Evolutionary conservation across 2,329 filamentous ascomycete species (phyloP).

Genomic region (Cercospora citrullina): DNA sequence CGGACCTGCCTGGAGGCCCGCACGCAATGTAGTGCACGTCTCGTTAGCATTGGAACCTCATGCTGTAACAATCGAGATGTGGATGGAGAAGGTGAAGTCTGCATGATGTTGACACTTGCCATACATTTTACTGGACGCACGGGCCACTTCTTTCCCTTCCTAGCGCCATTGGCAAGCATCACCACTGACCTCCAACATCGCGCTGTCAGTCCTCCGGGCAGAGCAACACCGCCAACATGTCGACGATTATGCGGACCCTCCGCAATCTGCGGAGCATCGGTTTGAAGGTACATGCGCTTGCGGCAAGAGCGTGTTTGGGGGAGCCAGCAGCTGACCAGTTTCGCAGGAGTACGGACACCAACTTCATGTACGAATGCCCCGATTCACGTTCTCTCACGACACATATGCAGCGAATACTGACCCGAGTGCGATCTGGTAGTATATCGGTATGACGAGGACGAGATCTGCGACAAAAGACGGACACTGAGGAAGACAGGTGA

Average conservation of each 20-base stretch:
- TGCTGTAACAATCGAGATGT: conserved; percentile 10
- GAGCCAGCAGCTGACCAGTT: conserved; percentile 39
- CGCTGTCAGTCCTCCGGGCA: conserved; percentile 16
- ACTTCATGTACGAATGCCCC: conserved; percentile 70
- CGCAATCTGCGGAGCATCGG: conserved; percentile 85
- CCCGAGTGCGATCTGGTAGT: conserved; percentile 29
- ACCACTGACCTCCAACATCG: conserved; percentile 7
- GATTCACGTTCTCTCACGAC: conserved; percentile 14
- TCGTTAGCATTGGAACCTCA: conserved; percentile 33
- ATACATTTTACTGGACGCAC: not conserved
- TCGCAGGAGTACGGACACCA: conserved; percentile 84
- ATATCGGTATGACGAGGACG: conserved; percentile 37
- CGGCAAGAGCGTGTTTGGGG: not conserved
- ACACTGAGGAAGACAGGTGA: conserved; percentile 64
- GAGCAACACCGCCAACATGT: conserved; percentile 63
- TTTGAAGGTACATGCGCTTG: conserved; percentile 67
- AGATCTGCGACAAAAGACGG: not conserved
- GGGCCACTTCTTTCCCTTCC: not conserved
- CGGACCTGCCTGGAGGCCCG: conserved; percentile 23
- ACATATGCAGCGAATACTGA: conserved; percentile 22
- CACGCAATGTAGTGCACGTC: conserved; percentile 32
- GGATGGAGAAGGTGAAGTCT: conserved; percentile 1
- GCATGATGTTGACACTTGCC: not conserved
- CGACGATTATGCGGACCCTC: conserved; percentile 82
- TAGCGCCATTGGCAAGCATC: conserved; percentile 5